Evolutionary conservation across 441 rosid species (phyloP), one percentile per base, ranked within the genome.

Genomic region (Geranium incanum): DNA sequence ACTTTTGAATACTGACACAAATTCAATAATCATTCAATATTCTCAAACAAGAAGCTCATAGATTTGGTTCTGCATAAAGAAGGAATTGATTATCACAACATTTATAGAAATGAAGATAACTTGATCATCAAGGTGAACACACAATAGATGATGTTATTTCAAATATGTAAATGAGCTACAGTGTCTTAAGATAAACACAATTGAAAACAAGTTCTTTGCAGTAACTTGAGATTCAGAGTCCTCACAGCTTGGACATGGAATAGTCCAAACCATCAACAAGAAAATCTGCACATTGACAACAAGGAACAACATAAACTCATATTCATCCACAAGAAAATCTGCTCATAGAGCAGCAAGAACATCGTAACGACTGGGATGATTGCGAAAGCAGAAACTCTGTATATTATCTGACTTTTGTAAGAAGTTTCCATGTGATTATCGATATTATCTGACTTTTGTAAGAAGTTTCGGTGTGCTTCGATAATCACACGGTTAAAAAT

Each of bases 201-300:
- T 9, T 50, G 60, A 66, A 39, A 23, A 21, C n/a, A 41, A 36
- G 43, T 28, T 55, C 43, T 39, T 39, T 39, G 43, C 43, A 39
- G 43, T 3, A 39, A 5, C 5, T 7, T 39, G 52, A 0, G 1
- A 45, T 45, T 8, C 52, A 57, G 66, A 15, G 36, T 57, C 71
- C 78, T 92, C 84, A 88, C 83, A 92, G 57, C 83, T 77, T 90
- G 43, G 97, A 85, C 70, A 89, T 78, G 38, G 91, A 76, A 74
- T 86, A 85, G 81, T 92, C 96, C 89, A 95, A 70, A 62, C 92
- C 93, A 79, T 90, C 97, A 8, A 86, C 92, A 41, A 95, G 87
- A 82, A 84, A 95, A 84, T 95, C 99, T 95, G 91, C 82, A 66
- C 15, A 21, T 45, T 28, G 33, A 28, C 33, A 2, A 28, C 33